phyloP scores from a whole-genome alignment of 441 rosid genomes.

The Kokia cookei region DNA sequence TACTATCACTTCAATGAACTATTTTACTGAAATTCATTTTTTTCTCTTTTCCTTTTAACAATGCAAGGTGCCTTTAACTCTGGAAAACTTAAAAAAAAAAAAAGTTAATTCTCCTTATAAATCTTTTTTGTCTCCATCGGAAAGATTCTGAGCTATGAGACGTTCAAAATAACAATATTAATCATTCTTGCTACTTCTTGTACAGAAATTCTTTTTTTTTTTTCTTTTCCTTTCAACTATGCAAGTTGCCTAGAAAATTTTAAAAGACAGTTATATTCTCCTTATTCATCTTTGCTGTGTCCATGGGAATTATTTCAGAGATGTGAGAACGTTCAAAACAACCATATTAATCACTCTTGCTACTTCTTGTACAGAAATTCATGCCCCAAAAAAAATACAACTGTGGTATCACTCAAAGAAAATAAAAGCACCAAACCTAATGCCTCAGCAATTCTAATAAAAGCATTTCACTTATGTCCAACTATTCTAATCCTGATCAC shows the following conservation, averaged over 20 bases:
- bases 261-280: neutral
- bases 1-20: neutral
- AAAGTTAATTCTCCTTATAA: neutral
- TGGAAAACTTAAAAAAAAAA: neutral
- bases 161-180: neutral
- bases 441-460: neutral
- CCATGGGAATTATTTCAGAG: neutral
- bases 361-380: neutral
- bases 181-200: neutral
- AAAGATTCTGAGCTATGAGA: neutral
- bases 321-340: neutral
- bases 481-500: neutral
- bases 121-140: neutral
- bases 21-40: neutral
- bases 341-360: neutral
- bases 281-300: neutral
- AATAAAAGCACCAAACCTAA: neutral
- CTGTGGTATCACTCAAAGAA: neutral
- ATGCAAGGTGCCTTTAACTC: neutral
- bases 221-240: neutral
- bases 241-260: neutral
- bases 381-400: neutral
- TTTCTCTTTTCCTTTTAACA: neutral
- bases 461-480: neutral
- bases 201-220: neutral